Evolutionary conservation across 1,284 basidiomycete genomes (phyloP).

Genomic region (Somion occarium): DNA sequence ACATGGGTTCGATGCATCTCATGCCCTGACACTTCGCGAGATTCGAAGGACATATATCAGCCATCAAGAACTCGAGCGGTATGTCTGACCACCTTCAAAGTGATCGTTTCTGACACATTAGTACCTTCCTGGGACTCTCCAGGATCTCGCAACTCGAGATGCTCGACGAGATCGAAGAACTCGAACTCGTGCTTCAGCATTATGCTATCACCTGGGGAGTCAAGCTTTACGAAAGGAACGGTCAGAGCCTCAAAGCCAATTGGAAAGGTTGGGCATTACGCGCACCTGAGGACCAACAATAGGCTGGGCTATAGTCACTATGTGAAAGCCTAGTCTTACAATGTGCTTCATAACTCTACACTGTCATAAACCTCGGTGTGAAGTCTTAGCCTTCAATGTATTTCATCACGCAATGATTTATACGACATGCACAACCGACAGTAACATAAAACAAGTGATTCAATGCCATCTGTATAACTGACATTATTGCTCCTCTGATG

Average conservation of each 20-base stretch:
- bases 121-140: constrained; percentile 1
- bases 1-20: constrained; percentile 48
- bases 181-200: constrained; percentile 82
- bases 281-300: background rate
- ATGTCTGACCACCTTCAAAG: constrained; percentile 19
- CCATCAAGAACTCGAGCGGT: constrained; percentile 61
- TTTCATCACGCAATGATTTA: too few species aligned
- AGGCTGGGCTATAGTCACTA: too few species aligned
- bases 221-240: constrained; percentile 14
- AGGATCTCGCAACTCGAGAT: constrained; percentile 79
- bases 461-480: too few species aligned
- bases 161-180: constrained; percentile 89
- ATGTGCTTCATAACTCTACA: too few species aligned
- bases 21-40: constrained; percentile 62
- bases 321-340: too few species aligned
- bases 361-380: too few species aligned
- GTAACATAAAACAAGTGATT: too few species aligned
- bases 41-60: constrained; percentile 57
- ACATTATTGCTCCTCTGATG: too few species aligned
- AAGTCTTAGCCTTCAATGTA: too few species aligned
- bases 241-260: background rate
- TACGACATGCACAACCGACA: too few species aligned
- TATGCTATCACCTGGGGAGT: constrained; percentile 83
- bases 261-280: constrained; percentile 3
- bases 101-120: background rate